Evolutionary conservation across 768 basidiomycete species (phyloP), one percentile per base, ranked within the genome.

Genomic region (Tubosaeta brunneosetosa): DNA sequence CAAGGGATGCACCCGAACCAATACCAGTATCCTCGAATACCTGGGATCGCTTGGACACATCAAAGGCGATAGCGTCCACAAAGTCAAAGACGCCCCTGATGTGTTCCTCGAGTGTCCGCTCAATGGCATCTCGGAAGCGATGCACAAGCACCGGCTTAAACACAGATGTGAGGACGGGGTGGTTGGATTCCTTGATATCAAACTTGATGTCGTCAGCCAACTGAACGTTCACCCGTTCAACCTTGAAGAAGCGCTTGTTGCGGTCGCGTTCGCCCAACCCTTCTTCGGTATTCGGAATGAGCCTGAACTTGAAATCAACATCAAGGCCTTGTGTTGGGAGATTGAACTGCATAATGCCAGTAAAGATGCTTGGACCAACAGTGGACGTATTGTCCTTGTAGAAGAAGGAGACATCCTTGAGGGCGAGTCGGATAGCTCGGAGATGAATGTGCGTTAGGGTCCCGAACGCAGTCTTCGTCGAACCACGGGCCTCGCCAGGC

Each of bases 331-430:
- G 78, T 3, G 77, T 75, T 0, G 87, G 86, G 8, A 89, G 75
- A 11, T 70, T 76, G 51, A 88, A 75, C 36, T 75, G 79, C 43
- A 87, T 70, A 32, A 87, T 72, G 0, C 87, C 87, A 1, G 77
- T 82, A 65, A 80, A 81, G 47, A 83, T 78, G 46, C 67, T 69
- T 0, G 84, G 84, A 0, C 79, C 76, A 40, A 86, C 51, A 4
- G 73, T 68, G 4, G 80, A 71, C 2, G 66, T 70, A 60, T 85
- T 82, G 67, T 89, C 86, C 34, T 76, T 77, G 67, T 85, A 88
- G 67, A 78, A 88, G 73, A 89, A 89, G 1, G 86, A 87, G 0
- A 89, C 78, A 31, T 88, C 81, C 53, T 75, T 70, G 42, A 88
- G 76, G 9, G 71, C 61, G 29, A 89, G 75, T 57, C 85, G 85